Evolutionary conservation across 2,329 filamentous ascomycete species (phyloP), one percentile per base, ranked within the genome.

Genomic region (Plenodomus lindquistii): DNA sequence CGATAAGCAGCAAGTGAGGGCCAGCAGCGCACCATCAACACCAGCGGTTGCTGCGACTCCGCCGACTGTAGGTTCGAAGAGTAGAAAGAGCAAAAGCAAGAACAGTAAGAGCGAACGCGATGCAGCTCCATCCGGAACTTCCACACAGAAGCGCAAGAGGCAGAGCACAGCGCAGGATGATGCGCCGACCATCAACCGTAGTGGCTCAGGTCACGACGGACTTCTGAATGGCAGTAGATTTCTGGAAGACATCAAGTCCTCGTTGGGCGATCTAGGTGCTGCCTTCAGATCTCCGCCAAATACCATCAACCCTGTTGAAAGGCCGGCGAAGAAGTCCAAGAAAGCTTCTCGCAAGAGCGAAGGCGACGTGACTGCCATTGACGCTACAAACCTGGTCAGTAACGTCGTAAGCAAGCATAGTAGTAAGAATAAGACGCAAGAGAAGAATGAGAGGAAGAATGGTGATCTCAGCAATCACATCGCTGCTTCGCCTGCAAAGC

Each of bases 111-210:
- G 17, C 3, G 40, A 45, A 9, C 36, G 52, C 7, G 22, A 10
- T 1, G 10, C 43, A 1, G 40, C 27, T 34, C 44, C 37, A n/a
- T 42, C n/a, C 22, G 31, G 44, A 1, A 48, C 34, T 4, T 41
- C 52, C 39, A 44, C 42, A 8, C 55, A 53, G 43, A 65, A 65
- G 48, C 54, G 58, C 29, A 63, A 64, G 43, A 48, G 55, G 40
- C 44, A 48, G 31, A 50, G 38, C n/a, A 40, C 50, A 21, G 44
- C 3, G 4, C 34, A 40, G 16, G 40, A 21, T 4, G 42, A 40
- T 16, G 11, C 27, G 5, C 31, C 42, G 16, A n/a, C 21, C 6
- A 17, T 15, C 15, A 21, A 16, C 15, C 2, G 9, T 6, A 42
- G 29, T 31, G 13, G 22, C 7, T 6, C 19, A 7, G 20, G 19